Base-by-base conservation (phyloP, 805 yeast genomes). In the Candida jianshihensis region DNA sequence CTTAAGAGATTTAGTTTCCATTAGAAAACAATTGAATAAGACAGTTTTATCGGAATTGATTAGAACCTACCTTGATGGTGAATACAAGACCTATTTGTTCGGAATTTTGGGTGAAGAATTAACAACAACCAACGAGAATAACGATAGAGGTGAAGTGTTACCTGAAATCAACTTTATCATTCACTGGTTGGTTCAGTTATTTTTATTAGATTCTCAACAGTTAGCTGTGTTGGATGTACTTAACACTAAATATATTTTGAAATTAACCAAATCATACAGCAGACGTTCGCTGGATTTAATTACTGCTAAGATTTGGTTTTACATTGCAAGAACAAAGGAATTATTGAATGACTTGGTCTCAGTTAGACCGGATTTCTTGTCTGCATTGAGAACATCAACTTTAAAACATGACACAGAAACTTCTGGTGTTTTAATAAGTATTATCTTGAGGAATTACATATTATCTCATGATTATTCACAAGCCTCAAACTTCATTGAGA, bases 321-420 rank as follows among this genome's bases (percentile, higher is more conserved):
- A 88, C 64, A 71, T 84, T 48, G 71, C 81, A 31, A 76, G 95
- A 59, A 73, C 88, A 2, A 75, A 77, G 46, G 97, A 90, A 64
- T 63, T 80, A 37, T 54, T 66, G 21, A 47, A 54, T 30, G 64
- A 78, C 46, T 62, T 75, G 40, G 64, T 69, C 34, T 59, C 73
- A n/a, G 65, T 85, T 36, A 75, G 95, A 56, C 73, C 86, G 6
- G 76, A 71, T 28, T 68, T 90, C 56, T 73, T 87, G 58, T 63
- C 70, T 17, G 86, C 83, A 10, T 69, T 92, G 51, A 78, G 96
- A 62, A 81, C 92, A 5, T 88, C 97, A 4, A 78, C 95, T 15
- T 71, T 92, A 47, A 81, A 96, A 51, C 96, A 90, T 54, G 97
- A 92, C 57, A 72, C 73, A 39, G 98, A 92, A 61, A 87, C 96